Percentiles rank a stretch among this genome's conserved stretches.
Evolutionary conservation across 2,329 filamentous ascomycete genomes (phyloP).

Genomic region (Fonsecaea multimorphosa): DNA sequence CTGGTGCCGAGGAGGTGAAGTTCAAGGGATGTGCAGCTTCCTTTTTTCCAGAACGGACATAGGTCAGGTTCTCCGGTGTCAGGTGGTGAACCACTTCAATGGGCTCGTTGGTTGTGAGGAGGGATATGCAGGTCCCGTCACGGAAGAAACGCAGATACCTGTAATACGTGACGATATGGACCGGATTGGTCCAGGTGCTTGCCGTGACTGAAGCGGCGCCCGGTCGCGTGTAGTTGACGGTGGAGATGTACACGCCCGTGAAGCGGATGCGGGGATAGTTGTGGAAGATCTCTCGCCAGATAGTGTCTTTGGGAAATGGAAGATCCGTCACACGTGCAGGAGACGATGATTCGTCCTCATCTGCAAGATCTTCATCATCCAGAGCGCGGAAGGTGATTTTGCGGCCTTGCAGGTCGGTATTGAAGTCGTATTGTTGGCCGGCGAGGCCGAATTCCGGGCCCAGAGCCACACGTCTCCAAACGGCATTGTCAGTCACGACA

Average conservation of each 20-base stretch:
- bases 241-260: constrained; percentile 95
- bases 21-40: constrained; percentile 32
- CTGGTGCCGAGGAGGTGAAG: constrained; percentile 28
- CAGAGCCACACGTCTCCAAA: constrained; percentile 81
- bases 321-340: constrained; percentile 38
- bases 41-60: constrained; percentile 41
- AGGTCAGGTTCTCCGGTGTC: constrained; percentile 69
- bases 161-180: constrained; percentile 97
- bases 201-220: constrained; percentile 75
- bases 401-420: constrained; percentile 63
- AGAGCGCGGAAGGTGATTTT: constrained; percentile 32
- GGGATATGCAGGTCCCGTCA: constrained; percentile 80
- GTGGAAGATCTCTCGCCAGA: constrained; percentile 75
- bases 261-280: constrained; percentile 85
- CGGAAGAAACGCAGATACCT: constrained; percentile 95
- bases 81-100: constrained; percentile 86
- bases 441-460: constrained; percentile 76
- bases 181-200: constrained; percentile 77
- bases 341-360: constrained; percentile 39
- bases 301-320: constrained; percentile 37
- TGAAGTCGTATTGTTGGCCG: constrained; percentile 82
- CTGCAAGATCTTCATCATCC: constrained; percentile 40
- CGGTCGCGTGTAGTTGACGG: constrained; percentile 89
- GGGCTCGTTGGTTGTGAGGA: constrained; percentile 82
- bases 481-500: constrained; percentile 78